Base-by-base conservation (phyloP, 225 moss, liverwort and hornwort species). In the Sphagnum tenellum region DNA sequence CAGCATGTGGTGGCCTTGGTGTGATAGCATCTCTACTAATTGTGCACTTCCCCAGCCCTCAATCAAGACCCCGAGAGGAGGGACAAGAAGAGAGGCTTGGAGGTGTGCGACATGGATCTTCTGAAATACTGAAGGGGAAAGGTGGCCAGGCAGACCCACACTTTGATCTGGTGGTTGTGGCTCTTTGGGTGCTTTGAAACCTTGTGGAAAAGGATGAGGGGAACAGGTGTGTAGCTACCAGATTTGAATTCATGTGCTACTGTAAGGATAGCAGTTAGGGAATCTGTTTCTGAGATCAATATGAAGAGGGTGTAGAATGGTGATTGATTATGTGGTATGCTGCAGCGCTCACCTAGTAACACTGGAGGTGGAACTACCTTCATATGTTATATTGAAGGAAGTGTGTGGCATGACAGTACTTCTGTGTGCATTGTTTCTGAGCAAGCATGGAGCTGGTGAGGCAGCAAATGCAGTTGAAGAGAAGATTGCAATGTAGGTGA, bases 171-270 rank as follows among this genome's bases (percentile, higher is more conserved):
- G 75, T 98, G 63, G 88, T 90, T 60, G 86, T 87, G 73, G 87
- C 90, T 48, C 74, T 98, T 47, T 92, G 96, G 72, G 90, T 98
- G 44, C 83, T 98, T 4, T 92, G 92, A 69, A 98, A 98, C 77
- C 81, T 98, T 65, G 96, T 98, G 57, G 96, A 98, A 75, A 90
- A 83, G 67, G 92, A 98, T 72, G 83, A 80, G 60, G 65, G 72
- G 79, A 98, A 92, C 84, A 92, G 96, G 96, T 96, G 72, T 52
- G 85, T 62, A 53, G 54, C 44, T 62, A 73, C n/a, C 9, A 29
- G 29, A 29, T 29, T 29, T 29, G 29, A 29, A 29, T 29, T 29
- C 29, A 29, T 29, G 29, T 29, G 29, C 29, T 29, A 0, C 29
- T 29, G 29, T 29, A 29, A 29, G 29, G 29, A 29, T 29, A 29